These are phyloP conservation scores for Hippophae rhamnoides DNA, from an alignment of 306 rosid genomes.

Conservation along the genomic window DNA sequence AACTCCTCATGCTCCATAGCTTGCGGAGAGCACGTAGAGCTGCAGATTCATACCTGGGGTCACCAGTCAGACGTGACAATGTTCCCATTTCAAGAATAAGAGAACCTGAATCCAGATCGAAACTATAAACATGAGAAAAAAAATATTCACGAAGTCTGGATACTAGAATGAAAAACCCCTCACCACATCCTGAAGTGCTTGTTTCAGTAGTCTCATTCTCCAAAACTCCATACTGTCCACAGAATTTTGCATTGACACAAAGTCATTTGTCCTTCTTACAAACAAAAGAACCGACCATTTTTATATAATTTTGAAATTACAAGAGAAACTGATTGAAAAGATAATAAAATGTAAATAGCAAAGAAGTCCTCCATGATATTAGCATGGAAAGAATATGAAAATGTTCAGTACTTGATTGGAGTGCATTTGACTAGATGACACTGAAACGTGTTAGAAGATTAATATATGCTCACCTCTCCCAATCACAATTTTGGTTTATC, in stretches of 20 bases:
- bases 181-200: slow-evolving; percentile 99
- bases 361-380: background rate
- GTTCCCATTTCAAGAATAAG: slow-evolving; percentile 99
- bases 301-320: slow-evolving; percentile 29
- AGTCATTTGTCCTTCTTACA: slow-evolving; percentile 74
- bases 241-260: slow-evolving; percentile 68
- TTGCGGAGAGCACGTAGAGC: slow-evolving; percentile 86
- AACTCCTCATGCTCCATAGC: slow-evolving; percentile 90
- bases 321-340: slow-evolving; percentile 19
- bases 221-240: slow-evolving; percentile 95
- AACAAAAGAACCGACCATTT: slow-evolving; percentile 40
- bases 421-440: no score
- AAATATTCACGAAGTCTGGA: slow-evolving; percentile 19
- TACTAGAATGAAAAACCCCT: slow-evolving; percentile 45
- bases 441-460: no score
- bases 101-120: slow-evolving; percentile 54
- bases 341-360: slow-evolving; percentile 12
- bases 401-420: background rate
- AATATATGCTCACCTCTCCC: no score
- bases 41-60: slow-evolving; percentile 67
- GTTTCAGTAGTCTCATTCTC: slow-evolving; percentile 97
- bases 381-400: background rate
- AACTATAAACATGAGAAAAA: slow-evolving; percentile 24
- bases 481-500: no score
- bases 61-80: slow-evolving; percentile 79